These are phyloP conservation scores for Sugiyamaella xylanicola DNA, from an alignment of 1,139 yeast genomes.

Conservation along the genomic window DNA sequence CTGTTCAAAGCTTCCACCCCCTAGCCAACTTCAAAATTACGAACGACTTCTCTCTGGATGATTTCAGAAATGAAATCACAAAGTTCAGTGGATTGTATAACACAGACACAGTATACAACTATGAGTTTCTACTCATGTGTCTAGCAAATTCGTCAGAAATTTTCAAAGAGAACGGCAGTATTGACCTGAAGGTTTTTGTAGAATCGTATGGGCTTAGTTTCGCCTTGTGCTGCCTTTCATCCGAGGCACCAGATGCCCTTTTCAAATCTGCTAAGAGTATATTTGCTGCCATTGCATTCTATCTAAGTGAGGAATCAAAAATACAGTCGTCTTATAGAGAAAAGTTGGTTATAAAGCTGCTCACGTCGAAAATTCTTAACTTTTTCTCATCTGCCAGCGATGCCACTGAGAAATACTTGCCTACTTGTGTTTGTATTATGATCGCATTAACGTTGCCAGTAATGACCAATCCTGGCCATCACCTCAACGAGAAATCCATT, in stretches of 20 bases:
- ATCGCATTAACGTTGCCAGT: conserved; percentile 59
- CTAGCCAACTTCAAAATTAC: conserved; percentile 22
- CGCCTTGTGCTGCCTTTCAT: conserved; percentile 52
- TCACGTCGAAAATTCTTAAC: conserved; percentile 61
- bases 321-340: conserved; percentile 55
- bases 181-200: conserved; percentile 60
- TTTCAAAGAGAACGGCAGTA: conserved; percentile 35
- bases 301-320: conserved; percentile 14
- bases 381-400: conserved; percentile 44
- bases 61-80: conserved; percentile 3
- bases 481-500: conserved; percentile 66
- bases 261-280: conserved; percentile 11
- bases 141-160: conserved; percentile 37
- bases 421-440: conserved; percentile 51
- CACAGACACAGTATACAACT: conserved; percentile 31
- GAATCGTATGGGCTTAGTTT: conserved; percentile 63
- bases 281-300: conserved; percentile 17
- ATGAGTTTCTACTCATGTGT: conserved; percentile 38
- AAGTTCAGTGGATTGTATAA: conserved; percentile 17
- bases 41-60: conserved; percentile 5
- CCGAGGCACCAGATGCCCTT: conserved; percentile 11
- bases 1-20: conserved; percentile 47
- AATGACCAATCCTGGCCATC: conserved; percentile 68
- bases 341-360: conserved; percentile 56
- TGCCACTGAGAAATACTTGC: conserved; percentile 32